phyloP scores from a whole-genome alignment of 2,329 filamentous ascomycete genomes.

The Fusarium praegraminearum region DNA sequence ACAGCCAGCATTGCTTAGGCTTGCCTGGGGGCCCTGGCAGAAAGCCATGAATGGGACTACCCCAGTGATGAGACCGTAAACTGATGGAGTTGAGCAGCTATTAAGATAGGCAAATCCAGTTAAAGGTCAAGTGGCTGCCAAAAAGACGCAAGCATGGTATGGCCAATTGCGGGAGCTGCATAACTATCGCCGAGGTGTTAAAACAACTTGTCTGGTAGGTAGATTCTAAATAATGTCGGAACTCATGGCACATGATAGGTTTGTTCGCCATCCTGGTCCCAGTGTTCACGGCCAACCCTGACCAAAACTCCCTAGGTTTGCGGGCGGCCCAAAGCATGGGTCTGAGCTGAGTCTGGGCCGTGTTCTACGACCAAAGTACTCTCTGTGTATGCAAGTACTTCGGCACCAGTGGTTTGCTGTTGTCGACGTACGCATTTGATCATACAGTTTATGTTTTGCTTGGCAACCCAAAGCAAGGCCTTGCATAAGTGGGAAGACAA shows the following conservation, averaged over 20 bases:
- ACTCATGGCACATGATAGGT: conserved; percentile 5
- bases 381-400: conserved; percentile 6
- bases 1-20: neutral
- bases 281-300: conserved; percentile 12
- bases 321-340: conserved; percentile 31
- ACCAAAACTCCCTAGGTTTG: conserved; percentile 11
- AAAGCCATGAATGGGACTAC: neutral
- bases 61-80: neutral
- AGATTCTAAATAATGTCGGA: conserved; percentile 3
- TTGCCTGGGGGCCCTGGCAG: neutral
- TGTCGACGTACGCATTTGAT: neutral
- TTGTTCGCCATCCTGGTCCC: conserved; percentile 11
- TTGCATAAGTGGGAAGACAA: neutral
- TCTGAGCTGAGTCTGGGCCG: conserved; percentile 48
- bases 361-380: conserved; percentile 19
- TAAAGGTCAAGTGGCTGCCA: neutral
- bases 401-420: conserved; percentile 20
- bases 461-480: neutral
- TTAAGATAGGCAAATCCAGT: neutral
- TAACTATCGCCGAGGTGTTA: neutral
- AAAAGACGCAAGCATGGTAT: neutral
- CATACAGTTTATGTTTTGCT: neutral
- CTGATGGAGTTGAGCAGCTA: neutral
- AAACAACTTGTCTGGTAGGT: neutral
- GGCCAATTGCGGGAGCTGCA: neutral